Evolutionary conservation across 2,329 filamentous ascomycete species (phyloP), one percentile per base, ranked within the genome.

Genomic region (Fusarium clavum): DNA sequence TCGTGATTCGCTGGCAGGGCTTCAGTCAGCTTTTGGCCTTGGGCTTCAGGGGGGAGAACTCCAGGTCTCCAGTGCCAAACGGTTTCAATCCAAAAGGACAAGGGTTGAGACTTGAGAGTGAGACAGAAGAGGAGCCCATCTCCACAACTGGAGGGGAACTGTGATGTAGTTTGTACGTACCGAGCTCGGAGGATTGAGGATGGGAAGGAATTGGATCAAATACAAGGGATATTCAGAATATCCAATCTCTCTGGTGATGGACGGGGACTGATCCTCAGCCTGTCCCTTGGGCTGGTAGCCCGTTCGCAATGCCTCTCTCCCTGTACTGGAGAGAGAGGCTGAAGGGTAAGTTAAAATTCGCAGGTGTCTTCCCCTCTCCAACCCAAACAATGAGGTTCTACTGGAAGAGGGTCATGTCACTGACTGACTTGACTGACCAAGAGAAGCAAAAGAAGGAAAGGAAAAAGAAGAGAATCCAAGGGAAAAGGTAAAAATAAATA

Each of bases 291-390:
- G 52, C 58, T 61, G 54, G 49, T 30, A 55, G 66, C 69, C 51
- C 64, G 67, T 56, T 56, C 47, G 43, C 52, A 53, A 71, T 65
- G 45, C 64, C 64, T 60, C 68, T 68, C 64, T 65, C 68, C 55
- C 68, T 55, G 44, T 40, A 44, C 32, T 16, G 30, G 55, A 69
- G 64, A 70, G 67, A 68, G 63, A 56, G 51, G 46, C 46, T 47
- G 58, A 49, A 40, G 32, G 47, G 10, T n/a, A 38, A 11, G 34
- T 38, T 38, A 38, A 51, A 56, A 25, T 64, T 40, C 13, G 49
- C 16, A 52, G 32, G 38, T 46, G 25, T 67, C 67, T 57, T 61
- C 61, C 61, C 65, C 66, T 74, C 72, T 74, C 57, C 70, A 65
- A 49, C 68, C 68, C 27, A 57, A 52, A 52, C 27, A 65, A 46